Evolutionary conservation across 2,329 filamentous ascomycete genomes (phyloP), one percentile per base, ranked within the genome.

Genomic region (Xylaria digitata): DNA sequence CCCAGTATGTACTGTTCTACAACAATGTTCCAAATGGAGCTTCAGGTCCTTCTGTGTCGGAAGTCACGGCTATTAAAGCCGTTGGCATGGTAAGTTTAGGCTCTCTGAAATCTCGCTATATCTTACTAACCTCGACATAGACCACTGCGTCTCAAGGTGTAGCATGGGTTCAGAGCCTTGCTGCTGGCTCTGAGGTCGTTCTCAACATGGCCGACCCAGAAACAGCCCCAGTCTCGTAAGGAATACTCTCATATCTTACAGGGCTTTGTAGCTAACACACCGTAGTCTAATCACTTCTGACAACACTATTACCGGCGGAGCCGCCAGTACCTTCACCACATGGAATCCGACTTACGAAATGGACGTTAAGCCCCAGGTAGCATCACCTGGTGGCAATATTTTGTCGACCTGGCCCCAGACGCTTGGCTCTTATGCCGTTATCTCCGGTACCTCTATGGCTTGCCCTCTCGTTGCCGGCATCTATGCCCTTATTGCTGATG

Each of bases 261-360:
- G 1, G 40, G 8, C 5, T 13, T 11, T 13, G 5, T 49, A 23
- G 26, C 73, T 75, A 53, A 75, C 61, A 61, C 67, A 75, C 30
- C 73, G 75, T 56, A 75, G 78, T 26, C 72, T 84, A n/a, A 67
- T 72, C 34, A 71, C 77, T 50, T 66, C 71, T 40, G 43, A 70
- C 57, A 87, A 87, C 76, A 77, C 75, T 1, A 57, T 71, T 0
- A 84, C 82, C 0, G 85, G 83, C 1, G 88, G 87, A 6, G 84
- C 82, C 52, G 74, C 85, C 40, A 87, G 83, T 72, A 77, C 76
- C 5, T 89, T 80, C 75, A 86, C 84, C 48, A 85, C 83, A 6
- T 90, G 87, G 87, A 87, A 87, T 7, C 88, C 88, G 2, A 87
- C 84, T 2, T 89, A 82, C 75, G 87, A 90, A 72, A 79, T 87